Evolutionary conservation across 2,329 filamentous ascomycete genomes (phyloP), one percentile per base, ranked within the genome.

Genomic region (Blastomyces silverae): DNA sequence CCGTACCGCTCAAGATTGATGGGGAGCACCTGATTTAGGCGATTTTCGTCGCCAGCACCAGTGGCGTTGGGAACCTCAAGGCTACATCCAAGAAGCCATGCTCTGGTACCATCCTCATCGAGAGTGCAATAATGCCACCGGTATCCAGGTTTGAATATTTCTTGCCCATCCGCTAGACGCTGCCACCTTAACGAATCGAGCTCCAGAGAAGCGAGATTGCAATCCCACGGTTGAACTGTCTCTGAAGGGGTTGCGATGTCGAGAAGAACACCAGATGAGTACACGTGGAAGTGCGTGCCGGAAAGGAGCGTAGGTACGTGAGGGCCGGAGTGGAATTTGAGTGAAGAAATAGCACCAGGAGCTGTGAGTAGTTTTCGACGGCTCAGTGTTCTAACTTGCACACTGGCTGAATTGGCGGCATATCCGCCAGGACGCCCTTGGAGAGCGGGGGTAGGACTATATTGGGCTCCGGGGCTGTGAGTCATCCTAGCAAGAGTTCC

Each of bases 91-190:
- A 99, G 83, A 31, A 99, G 82, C 92, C 94, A 99, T 8, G 92
- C 94, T 74, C 96, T 96, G 7, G 94, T 97, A 6, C 93, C 93
- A 71, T 96, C 91, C 66, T 94, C 88, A 73, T 97, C 95, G 78
- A 97, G 89, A 2, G 92, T 96, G 75, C 94, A 97, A 74, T 99
- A 99, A 76, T 97, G 93, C 94, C 94, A 99, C 66, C 93, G 87
- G 75, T 94, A 97, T n/a, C 89, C 91, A 0, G 87, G 82, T 70
- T 90, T 90, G 78, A 97, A 99, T 44, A 99, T 88, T 73, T 99
- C 94, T 61, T 91, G 89, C 3, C 94, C 94, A 72, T 97, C 93
- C 1, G 93, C 94, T 22, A 99, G 82, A 74, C 92, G 95, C 76
- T 96, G 92, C 94, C 94, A 99, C 59, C 92, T 88, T 61, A 97